A percentile compares a stretch with the other conserved stretches of the same genome.
Evolutionary conservation across 257 asterid species (phyloP).

Genomic region (Cynanchum wilfordii): DNA sequence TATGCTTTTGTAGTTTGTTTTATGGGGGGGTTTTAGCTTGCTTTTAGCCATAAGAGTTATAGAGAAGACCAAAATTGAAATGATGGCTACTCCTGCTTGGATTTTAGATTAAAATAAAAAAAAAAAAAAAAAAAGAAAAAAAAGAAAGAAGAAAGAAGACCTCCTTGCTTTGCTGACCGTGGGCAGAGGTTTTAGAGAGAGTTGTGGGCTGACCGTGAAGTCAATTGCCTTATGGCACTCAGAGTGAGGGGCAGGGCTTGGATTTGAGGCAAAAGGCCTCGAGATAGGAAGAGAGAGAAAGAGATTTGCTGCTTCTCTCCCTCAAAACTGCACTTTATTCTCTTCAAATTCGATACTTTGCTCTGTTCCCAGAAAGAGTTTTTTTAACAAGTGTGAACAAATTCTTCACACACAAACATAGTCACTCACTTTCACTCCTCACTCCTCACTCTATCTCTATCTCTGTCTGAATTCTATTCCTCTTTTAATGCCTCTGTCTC

Average conservation of each 20-base stretch:
- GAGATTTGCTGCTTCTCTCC: constrained; percentile 22
- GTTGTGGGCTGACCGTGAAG: constrained; percentile 21
- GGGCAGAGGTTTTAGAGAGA: constrained; percentile 25
- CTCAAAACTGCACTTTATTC: constrained; percentile 59
- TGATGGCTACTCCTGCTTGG: constrained; percentile 25
- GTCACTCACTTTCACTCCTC: constrained; percentile 1
- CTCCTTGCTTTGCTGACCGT: constrained; percentile 30
- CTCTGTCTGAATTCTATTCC: constrained; percentile 6
- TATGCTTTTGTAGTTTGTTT: background rate
- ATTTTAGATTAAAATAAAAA: constrained; percentile 17
- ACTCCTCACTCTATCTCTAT: constrained; percentile 11
- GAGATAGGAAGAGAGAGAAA: constrained; percentile 15
- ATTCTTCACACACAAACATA: constrained; percentile 6
- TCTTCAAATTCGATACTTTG: constrained; percentile 76
- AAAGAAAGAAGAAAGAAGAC: no score
- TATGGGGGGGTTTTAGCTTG: background rate
- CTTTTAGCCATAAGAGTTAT: background rate
- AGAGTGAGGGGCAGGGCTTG: constrained; percentile 33
- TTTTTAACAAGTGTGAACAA: constrained; percentile 30
- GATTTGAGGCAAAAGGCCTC: constrained; percentile 32
- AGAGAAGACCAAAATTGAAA: constrained; percentile 15
- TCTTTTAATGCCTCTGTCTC: constrained; percentile 10
- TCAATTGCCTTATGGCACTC: constrained; percentile 22
- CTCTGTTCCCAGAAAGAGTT: constrained; percentile 60
- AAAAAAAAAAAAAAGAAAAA: no score